These are phyloP conservation scores for Raphanus sativus DNA, from an alignment of 345 rosid genomes.

Conservation along the genomic window DNA sequence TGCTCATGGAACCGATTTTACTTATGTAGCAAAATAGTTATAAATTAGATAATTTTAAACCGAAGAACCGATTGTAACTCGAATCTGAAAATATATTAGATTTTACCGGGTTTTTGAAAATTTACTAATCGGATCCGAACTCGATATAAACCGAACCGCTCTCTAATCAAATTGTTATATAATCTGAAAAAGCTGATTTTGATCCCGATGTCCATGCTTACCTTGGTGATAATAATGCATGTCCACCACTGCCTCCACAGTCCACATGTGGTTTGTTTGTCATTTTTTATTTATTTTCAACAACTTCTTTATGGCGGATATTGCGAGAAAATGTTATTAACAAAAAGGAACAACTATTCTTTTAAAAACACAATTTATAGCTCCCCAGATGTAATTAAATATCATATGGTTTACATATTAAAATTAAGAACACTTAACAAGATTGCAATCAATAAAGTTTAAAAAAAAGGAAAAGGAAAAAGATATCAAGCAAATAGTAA, in stretches of 20 bases:
- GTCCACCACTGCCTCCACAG: background rate
- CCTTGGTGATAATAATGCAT: background rate
- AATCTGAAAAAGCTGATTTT: no score
- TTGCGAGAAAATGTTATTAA: background rate
- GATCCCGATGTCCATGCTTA: no score
- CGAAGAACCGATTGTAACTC: no score
- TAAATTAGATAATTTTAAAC: no score
- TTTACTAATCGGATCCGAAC: no score
- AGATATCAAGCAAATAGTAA: background rate
- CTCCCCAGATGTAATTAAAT: background rate
- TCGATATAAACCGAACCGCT: no score
- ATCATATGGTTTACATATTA: background rate
- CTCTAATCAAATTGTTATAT: no score
- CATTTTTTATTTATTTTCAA: no score
- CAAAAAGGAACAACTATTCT: background rate
- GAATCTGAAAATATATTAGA: no score
- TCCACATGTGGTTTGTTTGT: background rate
- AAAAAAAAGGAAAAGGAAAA: background rate
- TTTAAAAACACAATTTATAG: background rate
- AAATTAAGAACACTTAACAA: background rate
- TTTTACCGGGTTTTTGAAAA: no score
- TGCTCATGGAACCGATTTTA: no score
- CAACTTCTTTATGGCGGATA: background rate
- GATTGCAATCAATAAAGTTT: background rate
- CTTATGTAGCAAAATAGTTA: no score